Percentiles rank a stretch among this genome's conserved stretches.
Evolutionary conservation across 2,329 filamentous ascomycete species (phyloP).

Genomic region (Colletotrichum camelliae): DNA sequence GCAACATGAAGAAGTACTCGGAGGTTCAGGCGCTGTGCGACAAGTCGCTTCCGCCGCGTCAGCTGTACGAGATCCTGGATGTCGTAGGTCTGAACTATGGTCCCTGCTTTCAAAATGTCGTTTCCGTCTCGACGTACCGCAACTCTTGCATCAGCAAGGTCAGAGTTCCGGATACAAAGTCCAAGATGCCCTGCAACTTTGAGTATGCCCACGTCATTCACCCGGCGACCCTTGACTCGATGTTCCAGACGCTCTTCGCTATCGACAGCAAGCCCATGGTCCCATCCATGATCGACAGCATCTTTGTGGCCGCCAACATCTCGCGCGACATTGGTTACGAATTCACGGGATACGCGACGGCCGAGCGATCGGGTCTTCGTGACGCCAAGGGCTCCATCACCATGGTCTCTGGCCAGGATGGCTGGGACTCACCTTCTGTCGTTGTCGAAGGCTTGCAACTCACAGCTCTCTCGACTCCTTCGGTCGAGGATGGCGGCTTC

Average conservation of each 20-base stretch:
- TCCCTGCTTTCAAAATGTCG: conserved; percentile 53
- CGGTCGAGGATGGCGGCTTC: conserved; percentile 37
- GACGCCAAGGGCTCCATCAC: conserved; percentile 48
- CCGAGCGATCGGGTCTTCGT: conserved; percentile 36
- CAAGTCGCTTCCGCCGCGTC: conserved; percentile 42
- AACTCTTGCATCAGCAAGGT: conserved; percentile 42
- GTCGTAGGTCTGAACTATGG: conserved; percentile 59
- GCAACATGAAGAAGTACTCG: conserved; percentile 26
- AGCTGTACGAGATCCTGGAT: conserved; percentile 56
- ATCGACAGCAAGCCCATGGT: conserved; percentile 53
- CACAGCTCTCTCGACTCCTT: conserved; percentile 37
- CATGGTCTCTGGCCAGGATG: conserved; percentile 40
- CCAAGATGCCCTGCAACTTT: conserved; percentile 57
- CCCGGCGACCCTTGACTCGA: conserved; percentile 60
- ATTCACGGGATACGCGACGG: conserved; percentile 48
- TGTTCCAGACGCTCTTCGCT: conserved; percentile 59
- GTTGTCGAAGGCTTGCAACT: conserved; percentile 51
- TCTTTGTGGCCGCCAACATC: conserved; percentile 50
- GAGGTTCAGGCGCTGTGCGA: conserved; percentile 32
- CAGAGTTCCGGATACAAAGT: conserved; percentile 52
- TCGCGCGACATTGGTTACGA: conserved; percentile 33
- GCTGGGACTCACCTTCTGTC: conserved; percentile 39
- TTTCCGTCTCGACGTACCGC: conserved; percentile 34
- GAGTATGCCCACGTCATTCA: conserved; percentile 63
- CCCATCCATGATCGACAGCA: conserved; percentile 48